Conservation (phyloP, 2,329 filamentous ascomycete species). For the Cordyceps militaris region DNA sequence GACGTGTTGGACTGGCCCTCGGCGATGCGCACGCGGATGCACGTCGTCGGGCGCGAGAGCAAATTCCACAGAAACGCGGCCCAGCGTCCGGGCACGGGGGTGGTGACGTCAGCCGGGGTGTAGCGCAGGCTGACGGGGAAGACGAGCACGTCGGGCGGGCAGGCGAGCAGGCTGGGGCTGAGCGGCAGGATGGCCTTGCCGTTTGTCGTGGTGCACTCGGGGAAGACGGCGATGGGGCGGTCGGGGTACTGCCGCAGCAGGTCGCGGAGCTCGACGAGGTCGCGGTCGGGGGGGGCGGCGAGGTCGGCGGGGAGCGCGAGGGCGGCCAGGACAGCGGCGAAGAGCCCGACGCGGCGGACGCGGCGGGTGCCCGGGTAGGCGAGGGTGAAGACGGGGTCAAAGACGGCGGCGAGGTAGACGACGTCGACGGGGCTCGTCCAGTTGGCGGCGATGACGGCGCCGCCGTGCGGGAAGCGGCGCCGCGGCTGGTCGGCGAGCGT, state of each 20-base stretch:
- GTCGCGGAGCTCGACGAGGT: slow-evolving; percentile 53
- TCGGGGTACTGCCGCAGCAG: slow-evolving; percentile 63
- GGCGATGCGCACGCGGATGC: slow-evolving; percentile 84
- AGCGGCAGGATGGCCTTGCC: slow-evolving; percentile 83
- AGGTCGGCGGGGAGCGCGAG: slow-evolving; percentile 52
- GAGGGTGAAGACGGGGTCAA: slow-evolving; percentile 88
- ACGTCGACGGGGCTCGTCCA: slow-evolving; percentile 91
- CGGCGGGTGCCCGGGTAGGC: slow-evolving; percentile 69
- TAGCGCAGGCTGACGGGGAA: slow-evolving; percentile 91
- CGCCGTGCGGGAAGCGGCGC: slow-evolving; percentile 67
- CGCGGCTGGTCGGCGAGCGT: slow-evolving; percentile 68
- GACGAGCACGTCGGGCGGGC: slow-evolving; percentile 62
- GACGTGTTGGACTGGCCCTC: slow-evolving; percentile 57
- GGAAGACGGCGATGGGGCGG: slow-evolving; percentile 78
- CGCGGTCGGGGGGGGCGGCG: slow-evolving; percentile 28
- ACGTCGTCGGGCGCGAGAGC: slow-evolving; percentile 77
- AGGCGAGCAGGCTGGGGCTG: slow-evolving; percentile 66
- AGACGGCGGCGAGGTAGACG: slow-evolving; percentile 85
- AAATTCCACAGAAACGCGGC: slow-evolving; percentile 75
- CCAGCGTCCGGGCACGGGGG: slow-evolving; percentile 73
- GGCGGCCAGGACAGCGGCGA: slow-evolving; percentile 66
- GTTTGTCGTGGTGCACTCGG: slow-evolving; percentile 91
- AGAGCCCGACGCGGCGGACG: slow-evolving; percentile 70
- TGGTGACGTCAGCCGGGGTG: slow-evolving; percentile 81
- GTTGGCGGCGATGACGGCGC: slow-evolving; percentile 79